phyloP scores from a whole-genome alignment of 2,329 filamentous ascomycete species.

The Calonectria leucothoes region DNA sequence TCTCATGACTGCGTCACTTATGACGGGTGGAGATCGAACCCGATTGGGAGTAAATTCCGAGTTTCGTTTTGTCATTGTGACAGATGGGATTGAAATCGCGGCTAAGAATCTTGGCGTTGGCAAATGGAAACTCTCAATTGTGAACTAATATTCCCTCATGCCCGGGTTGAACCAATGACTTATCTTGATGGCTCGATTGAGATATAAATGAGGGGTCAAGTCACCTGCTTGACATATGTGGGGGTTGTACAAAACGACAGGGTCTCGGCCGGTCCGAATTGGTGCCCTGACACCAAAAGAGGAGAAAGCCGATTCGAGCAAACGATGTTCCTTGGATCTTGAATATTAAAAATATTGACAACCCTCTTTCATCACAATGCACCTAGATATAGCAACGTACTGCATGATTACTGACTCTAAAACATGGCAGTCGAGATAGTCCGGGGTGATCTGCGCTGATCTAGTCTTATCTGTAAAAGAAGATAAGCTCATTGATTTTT shows the following conservation, averaged over 20 bases:
- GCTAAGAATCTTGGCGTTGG: no score
- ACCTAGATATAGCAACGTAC: background rate
- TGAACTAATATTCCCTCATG: no score
- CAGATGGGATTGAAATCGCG: background rate
- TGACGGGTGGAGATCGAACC: background rate
- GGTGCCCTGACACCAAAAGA: background rate
- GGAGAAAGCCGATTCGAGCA: background rate
- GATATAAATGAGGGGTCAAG: background rate
- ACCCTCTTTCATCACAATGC: background rate
- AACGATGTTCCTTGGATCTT: background rate
- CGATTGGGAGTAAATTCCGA: background rate
- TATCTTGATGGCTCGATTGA: background rate
- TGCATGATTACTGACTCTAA: background rate
- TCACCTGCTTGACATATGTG: background rate
- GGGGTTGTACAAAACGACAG: background rate
- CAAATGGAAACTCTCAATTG: background rate
- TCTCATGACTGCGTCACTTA: background rate
- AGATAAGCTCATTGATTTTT: background rate
- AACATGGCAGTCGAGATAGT: no score
- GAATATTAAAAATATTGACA: background rate
- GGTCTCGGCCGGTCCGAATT: background rate
- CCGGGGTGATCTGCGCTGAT: background rate
- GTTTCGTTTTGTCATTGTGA: background rate
- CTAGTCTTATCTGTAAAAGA: background rate
- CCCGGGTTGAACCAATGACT: background rate